These are phyloP conservation scores for Aureobasidium sp. DNA, from an alignment of 2,329 filamentous ascomycete genomes.

Conservation along the genomic window DNA sequence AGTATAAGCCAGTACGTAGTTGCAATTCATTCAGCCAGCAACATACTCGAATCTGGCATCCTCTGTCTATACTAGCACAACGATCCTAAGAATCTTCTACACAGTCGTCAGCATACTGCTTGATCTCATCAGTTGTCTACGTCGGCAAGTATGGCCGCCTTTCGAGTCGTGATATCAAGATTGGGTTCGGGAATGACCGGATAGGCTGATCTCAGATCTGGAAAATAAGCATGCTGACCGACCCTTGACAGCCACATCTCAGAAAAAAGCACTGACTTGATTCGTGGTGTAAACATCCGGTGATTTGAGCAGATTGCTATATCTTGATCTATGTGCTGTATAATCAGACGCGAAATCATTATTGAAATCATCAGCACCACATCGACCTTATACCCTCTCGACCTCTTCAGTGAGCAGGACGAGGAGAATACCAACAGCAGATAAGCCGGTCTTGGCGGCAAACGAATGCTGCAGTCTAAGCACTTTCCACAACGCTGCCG, in stretches of 20 bases:
- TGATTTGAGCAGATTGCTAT: not conserved
- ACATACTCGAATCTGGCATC: not conserved
- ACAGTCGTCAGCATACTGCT: not conserved
- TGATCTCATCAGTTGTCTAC: not conserved
- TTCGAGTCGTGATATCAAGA: not conserved
- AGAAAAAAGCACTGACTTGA: not conserved
- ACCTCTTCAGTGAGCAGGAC: not conserved
- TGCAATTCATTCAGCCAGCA: not conserved
- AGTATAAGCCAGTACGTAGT: not conserved
- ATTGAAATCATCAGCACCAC: not conserved
- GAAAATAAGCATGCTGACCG: not conserved
- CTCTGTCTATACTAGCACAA: too few relatives aligned
- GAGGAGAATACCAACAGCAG: not conserved
- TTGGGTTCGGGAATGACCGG: not conserved
- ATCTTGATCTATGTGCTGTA: not conserved
- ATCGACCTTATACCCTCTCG: not conserved
- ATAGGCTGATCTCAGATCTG: not conserved
- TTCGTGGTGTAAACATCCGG: not conserved
- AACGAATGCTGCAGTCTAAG: not conserved
- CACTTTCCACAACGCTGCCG: not conserved
- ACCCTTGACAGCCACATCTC: not conserved
- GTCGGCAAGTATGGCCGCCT: not conserved
- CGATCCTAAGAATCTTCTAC: too few relatives aligned
- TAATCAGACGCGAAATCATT: not conserved
- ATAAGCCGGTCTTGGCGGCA: not conserved